A percentile compares a stretch with the other conserved stretches of the same genome.
Evolutionary conservation across 2,329 filamentous ascomycete species (phyloP).

Genomic region (Coniochaeta pulveracea): DNA sequence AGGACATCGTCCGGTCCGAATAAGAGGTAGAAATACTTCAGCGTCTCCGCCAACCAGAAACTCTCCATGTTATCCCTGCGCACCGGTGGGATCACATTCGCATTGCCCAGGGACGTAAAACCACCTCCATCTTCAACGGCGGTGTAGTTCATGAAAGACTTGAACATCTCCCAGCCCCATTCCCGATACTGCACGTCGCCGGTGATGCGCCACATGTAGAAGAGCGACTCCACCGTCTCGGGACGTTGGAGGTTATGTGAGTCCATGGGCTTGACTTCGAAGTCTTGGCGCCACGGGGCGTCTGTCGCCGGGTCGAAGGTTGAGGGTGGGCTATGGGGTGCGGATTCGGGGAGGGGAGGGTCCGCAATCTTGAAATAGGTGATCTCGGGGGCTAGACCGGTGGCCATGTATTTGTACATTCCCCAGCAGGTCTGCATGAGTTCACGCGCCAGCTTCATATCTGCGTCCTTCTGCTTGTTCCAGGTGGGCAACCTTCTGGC

Average conservation of each 20-base stretch:
- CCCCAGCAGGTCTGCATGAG: conserved; percentile 96
- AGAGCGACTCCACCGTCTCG: conserved; percentile 90
- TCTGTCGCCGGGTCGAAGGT: conserved; percentile 39
- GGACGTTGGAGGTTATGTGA: conserved; percentile 88
- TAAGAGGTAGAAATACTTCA: conserved; percentile 95
- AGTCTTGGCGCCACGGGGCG: conserved; percentile 66
- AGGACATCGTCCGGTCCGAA: conserved; percentile 78
- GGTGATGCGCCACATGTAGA: conserved; percentile 99
- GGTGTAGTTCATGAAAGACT: conserved; percentile 78
- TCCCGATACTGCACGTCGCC: conserved; percentile 79
- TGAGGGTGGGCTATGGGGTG: conserved; percentile 35
- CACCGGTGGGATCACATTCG: conserved; percentile 57
- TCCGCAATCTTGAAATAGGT: conserved; percentile 73
- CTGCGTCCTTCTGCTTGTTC: conserved; percentile 70
- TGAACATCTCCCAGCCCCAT: conserved; percentile 99
- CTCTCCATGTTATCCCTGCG: conserved; percentile 92
- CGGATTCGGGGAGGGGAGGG: conserved; percentile 52
- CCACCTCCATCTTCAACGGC: conserved; percentile 66
- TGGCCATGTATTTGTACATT: conserved; percentile 86
- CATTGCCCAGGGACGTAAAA: conserved; percentile 72
- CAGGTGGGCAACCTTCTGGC: conserved; percentile 64
- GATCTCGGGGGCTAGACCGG: conserved; percentile 90
- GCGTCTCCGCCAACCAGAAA: conserved; percentile 96
- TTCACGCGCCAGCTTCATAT: conserved; percentile 79
- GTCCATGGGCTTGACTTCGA: conserved; percentile 69